A percentile compares a stretch with the other conserved stretches of the same genome.
These are phyloP conservation scores for Eucalyptus urophylla DNA, from an alignment of 345 rosid genomes.

Conservation along the genomic window DNA sequence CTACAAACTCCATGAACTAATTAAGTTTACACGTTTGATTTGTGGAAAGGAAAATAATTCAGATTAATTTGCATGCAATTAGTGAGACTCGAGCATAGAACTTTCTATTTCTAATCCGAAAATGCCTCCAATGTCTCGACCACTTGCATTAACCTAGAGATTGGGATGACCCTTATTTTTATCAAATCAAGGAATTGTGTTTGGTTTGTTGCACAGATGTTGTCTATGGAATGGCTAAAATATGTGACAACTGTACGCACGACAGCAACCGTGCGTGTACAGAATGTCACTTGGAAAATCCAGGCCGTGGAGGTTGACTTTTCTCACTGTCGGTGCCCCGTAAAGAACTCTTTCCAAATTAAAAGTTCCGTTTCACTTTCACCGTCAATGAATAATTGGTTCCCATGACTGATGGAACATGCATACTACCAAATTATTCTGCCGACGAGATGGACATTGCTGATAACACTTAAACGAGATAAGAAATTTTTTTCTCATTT, in stretches of 20 bases:
- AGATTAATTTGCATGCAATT: neutral
- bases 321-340: neutral
- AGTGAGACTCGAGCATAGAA: neutral
- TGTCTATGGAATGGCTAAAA: neutral
- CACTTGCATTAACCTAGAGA: neutral
- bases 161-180: neutral
- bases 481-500: too few relatives aligned
- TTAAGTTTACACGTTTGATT: neutral
- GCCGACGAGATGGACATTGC: neutral
- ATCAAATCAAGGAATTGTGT: neutral
- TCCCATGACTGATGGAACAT: neutral
- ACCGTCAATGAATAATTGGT: neutral
- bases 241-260: neutral
- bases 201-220: neutral
- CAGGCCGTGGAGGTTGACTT: neutral
- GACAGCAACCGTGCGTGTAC: neutral
- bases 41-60: neutral
- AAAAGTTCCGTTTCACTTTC: neutral
- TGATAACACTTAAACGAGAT: neutral
- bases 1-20: neutral
- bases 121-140: neutral
- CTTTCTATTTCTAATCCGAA: neutral
- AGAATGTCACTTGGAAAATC: neutral
- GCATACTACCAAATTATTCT: neutral
- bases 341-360: neutral